Conservation (phyloP, 768 basidiomycete species). For the Amanita pallidorosea region DNA sequence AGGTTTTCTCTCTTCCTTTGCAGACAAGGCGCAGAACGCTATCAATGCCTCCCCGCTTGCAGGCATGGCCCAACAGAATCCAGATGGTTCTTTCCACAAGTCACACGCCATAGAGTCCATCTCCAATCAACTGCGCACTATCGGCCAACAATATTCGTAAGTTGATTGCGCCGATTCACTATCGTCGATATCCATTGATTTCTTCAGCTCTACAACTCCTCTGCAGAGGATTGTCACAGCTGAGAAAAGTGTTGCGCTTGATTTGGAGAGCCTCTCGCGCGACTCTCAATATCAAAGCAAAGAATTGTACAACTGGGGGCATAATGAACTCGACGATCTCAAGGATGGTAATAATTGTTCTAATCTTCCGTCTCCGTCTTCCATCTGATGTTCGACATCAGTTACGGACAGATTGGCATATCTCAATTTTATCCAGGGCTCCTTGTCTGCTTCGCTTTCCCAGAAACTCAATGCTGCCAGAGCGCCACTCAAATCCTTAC, state of each 20-base stretch:
- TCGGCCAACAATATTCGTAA: slow-evolving; percentile 69
- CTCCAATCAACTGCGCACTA: slow-evolving; percentile 60
- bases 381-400: slow-evolving; percentile 15
- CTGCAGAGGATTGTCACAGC: slow-evolving; percentile 73
- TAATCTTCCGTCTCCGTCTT: slow-evolving; percentile 3
- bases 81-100: slow-evolving; percentile 26
- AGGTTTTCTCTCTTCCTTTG: slow-evolving; percentile 52
- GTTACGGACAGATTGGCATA: slow-evolving; percentile 78
- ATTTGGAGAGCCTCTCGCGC: slow-evolving; percentile 55
- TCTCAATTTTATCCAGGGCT: slow-evolving; percentile 68
- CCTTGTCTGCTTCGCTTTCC: slow-evolving; percentile 51
- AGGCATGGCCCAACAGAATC: slow-evolving; percentile 22
- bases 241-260: slow-evolving; percentile 69
- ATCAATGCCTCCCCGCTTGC: slow-evolving; percentile 53
- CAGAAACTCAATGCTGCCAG: slow-evolving; percentile 55
- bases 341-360: slow-evolving; percentile 48
- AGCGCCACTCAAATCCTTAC: slow-evolving; percentile 55
- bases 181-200: slow-evolving; percentile 7
- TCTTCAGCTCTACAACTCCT: slow-evolving; percentile 42
- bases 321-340: slow-evolving; percentile 56
- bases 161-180: slow-evolving; percentile 13
- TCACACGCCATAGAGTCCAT: slow-evolving; percentile 49
- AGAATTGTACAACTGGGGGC: slow-evolving; percentile 81
- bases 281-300: slow-evolving; percentile 69
- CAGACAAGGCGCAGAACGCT: slow-evolving; percentile 70